Conservation (phyloP, 148 eudicot species). For the Agrostemma githago region DNA sequence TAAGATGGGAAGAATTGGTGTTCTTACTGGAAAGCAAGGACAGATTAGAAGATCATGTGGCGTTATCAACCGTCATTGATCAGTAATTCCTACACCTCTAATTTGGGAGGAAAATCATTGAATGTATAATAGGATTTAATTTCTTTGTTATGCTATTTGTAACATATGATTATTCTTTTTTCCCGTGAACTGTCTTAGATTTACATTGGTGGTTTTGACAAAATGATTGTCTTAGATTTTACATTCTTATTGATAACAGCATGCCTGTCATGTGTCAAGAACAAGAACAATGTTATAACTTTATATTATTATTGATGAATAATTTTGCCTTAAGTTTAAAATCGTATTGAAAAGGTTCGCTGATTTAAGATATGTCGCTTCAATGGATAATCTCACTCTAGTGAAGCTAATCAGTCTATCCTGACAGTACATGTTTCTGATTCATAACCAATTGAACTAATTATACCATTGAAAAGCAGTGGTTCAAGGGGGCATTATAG, state of each 20-base stretch:
- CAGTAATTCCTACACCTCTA: not conserved
- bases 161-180: not conserved
- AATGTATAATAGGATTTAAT: not conserved
- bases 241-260: not conserved
- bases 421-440: too few relatives aligned
- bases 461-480: too few relatives aligned
- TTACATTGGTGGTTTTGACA: not conserved
- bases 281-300: too few relatives aligned
- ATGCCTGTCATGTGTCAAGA: not conserved
- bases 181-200: not conserved
- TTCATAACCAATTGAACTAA: too few relatives aligned
- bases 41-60: constrained; percentile 19
- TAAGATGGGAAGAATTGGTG: constrained; percentile 2
- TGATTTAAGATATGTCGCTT: too few relatives aligned
- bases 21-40: constrained; percentile 25
- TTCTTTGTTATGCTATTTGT: not conserved
- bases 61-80: constrained; percentile 9
- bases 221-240: not conserved
- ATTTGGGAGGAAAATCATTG: too few relatives aligned
- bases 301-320: too few relatives aligned
- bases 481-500: too few relatives aligned
- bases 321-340: too few relatives aligned
- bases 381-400: too few relatives aligned
- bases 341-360: too few relatives aligned
- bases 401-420: too few relatives aligned